Evolutionary conservation across 208 protist species (phyloP).

Genomic region (Phytomonas serpens): DNA sequence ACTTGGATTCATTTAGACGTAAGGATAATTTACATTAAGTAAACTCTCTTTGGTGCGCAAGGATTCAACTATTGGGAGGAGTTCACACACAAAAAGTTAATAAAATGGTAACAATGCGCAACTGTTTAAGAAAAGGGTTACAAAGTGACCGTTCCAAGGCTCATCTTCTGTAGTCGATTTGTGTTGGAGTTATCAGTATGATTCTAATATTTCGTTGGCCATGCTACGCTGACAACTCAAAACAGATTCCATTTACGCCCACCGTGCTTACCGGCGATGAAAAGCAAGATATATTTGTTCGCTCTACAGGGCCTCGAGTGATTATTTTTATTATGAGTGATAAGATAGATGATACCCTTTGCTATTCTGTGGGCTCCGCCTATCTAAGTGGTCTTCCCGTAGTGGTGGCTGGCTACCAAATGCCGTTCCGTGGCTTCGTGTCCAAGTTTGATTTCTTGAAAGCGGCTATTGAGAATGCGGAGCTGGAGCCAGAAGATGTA

Average conservation of each 20-base stretch:
- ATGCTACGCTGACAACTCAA: background rate
- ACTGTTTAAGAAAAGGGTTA: no score
- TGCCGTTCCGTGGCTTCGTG: background rate
- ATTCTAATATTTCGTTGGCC: background rate
- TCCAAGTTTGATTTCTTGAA: background rate
- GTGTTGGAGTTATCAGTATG: background rate
- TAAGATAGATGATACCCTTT: background rate
- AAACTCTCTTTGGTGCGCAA: no score
- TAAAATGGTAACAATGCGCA: no score
- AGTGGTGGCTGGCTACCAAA: background rate
- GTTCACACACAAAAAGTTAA: no score
- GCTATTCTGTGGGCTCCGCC: background rate
- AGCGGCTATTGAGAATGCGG: background rate
- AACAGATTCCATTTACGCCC: background rate
- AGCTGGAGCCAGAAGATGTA: background rate
- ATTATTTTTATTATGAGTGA: background rate
- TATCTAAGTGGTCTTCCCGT: background rate
- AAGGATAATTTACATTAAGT: no score
- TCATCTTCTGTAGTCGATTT: background rate
- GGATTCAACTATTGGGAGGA: no score
- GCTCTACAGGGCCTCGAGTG: background rate
- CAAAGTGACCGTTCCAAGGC: background rate
- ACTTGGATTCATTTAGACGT: no score
- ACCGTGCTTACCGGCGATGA: background rate
- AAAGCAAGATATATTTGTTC: background rate